Evolutionary conservation across 2,329 filamentous ascomycete genomes (phyloP), one percentile per base, ranked within the genome.

Genomic region (Grosmannia clavigera): DNA sequence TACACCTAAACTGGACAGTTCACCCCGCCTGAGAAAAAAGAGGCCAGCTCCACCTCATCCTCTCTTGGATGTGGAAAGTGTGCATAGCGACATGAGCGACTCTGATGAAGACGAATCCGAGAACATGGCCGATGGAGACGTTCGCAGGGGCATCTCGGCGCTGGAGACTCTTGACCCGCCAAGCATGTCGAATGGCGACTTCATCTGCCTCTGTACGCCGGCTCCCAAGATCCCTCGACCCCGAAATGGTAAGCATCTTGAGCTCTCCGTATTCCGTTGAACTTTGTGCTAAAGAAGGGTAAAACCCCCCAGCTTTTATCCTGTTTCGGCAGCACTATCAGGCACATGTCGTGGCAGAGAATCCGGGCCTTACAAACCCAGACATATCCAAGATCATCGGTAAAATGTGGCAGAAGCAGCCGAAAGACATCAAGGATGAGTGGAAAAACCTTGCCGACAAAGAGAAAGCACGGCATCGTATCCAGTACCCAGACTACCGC

Each of bases 301-400:
- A n/a, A 31, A 46, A 46, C 4, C 6, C 16, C 10, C 35, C 58
- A 99, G 94, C 92, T 57, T 99, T 99, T 76, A 99, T 99, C 66
- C 80, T 99, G 67, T 99, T 96, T 76, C 90, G 94, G 48, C 92
- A 97, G 71, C 88, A 95, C 71, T 87, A 94, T 68, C 92, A 97
- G 73, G 84, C 88, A 22, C 79, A 83, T 56, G 90, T 97, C 57
- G 87, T 92, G 46, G 80, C 85, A 59, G 81, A 89, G 66, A 83
- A 96, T 68, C 92, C 92, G n/a, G 88, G 90, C 53, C 82, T 96
- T 65, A 86, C 92, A 54, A 97, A 97, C 73, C 92, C 92, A 3
- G 90, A 96, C 58, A 95, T 97, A 67, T 96, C 92, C 65, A 96
- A 96, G 74, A 95, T 97, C 67, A 95, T 97, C 66, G 92, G 92